A percentile compares a stretch with the other conserved stretches of the same genome.
Evolutionary conservation across 345 rosid species (phyloP).

Genomic region (Citrus trifoliata): DNA sequence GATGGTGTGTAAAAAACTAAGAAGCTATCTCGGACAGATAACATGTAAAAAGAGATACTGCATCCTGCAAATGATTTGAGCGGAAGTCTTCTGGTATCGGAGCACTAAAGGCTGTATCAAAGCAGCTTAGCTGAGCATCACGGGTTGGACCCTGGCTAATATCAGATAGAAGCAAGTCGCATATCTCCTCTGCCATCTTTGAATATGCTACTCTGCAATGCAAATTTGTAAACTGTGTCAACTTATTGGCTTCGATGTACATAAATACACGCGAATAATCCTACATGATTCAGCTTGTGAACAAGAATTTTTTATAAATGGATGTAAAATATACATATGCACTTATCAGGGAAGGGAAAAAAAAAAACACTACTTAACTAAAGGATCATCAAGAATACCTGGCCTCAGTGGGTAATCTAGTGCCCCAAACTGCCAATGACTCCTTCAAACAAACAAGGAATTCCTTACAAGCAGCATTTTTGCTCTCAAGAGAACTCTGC

Average conservation of each 20-base stretch:
- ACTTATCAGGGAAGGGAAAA: too few relatives aligned
- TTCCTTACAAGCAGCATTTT: constrained; percentile 54
- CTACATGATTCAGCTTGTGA: neutral
- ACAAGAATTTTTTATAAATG: neutral
- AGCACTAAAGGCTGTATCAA: constrained; percentile 57
- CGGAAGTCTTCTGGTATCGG: constrained; percentile 73
- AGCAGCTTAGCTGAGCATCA: constrained; percentile 72
- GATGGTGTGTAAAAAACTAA: constrained; percentile 12
- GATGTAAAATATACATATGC: neutral
- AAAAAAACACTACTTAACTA: neutral
- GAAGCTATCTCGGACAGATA: constrained; percentile 67
- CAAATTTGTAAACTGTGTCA: neutral
- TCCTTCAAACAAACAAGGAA: constrained; percentile 60
- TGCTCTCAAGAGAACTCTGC: constrained; percentile 75
- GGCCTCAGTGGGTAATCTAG: constrained; percentile 65
- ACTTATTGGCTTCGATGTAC: neutral
- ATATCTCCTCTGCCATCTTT: constrained; percentile 84
- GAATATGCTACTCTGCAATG: constrained; percentile 70
- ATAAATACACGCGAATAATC: neutral
- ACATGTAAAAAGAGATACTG: constrained; percentile 69
- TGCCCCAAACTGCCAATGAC: constrained; percentile 67
- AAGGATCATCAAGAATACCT: constrained; percentile 43
- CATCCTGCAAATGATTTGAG: constrained; percentile 81
- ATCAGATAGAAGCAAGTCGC: constrained; percentile 51
- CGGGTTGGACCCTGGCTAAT: constrained; percentile 39